Evolutionary conservation across 2,329 filamentous ascomycete genomes (phyloP).

Genomic region (Beauveria scarabaeidicola): DNA sequence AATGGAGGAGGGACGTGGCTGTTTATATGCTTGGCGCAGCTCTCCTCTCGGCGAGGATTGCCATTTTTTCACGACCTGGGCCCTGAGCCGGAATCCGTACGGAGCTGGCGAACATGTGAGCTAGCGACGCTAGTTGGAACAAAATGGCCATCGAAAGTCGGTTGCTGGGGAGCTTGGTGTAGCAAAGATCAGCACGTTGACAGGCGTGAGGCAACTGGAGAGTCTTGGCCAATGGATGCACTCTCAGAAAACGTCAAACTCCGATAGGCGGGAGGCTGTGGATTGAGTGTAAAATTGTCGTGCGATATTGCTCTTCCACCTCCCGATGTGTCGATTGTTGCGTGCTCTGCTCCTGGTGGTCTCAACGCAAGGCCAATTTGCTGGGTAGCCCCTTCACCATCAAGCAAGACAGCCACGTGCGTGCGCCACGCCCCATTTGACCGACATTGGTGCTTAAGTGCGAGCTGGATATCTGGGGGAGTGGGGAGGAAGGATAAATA

Average conservation of each 20-base stretch:
- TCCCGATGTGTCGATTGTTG: not conserved
- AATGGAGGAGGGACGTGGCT: not conserved
- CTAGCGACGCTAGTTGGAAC: not conserved
- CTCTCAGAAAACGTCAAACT: not conserved
- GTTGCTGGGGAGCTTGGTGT: not conserved
- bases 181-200: slow-evolving; percentile 10
- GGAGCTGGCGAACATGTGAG: not conserved
- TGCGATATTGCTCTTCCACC: not conserved
- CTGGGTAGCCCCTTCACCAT: not conserved
- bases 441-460: not conserved
- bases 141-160: not conserved
- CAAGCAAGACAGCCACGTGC: slow-evolving; percentile 4
- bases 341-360: not conserved
- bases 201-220: not conserved
- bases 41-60: not conserved
- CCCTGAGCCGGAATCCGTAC: not conserved
- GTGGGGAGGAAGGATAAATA: not conserved
- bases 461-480: slow-evolving; percentile 4
- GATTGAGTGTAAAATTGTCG: not conserved
- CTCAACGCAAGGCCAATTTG: not conserved
- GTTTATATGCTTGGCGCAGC: slow-evolving; percentile 1
- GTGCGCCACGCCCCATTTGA: slow-evolving; percentile 5
- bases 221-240: not conserved
- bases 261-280: not conserved
- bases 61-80: not conserved